Conservation (phyloP, 306 rosid species). For the Malus fusca region DNA sequence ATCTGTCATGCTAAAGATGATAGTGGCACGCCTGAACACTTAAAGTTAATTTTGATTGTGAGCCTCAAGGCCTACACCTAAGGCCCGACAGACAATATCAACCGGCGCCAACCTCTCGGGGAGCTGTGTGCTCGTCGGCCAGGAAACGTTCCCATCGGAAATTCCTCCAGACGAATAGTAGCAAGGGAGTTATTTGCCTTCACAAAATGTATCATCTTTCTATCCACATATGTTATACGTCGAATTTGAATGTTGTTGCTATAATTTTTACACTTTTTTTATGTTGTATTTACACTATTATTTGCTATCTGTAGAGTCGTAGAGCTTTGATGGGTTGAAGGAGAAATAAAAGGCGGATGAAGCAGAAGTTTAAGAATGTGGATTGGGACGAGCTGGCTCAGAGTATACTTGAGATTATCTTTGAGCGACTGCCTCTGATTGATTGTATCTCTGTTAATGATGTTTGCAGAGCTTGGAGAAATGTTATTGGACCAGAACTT, state of each 20-base stretch:
- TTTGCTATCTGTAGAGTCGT: not conserved
- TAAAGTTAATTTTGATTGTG: too few species aligned
- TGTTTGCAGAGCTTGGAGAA: slow-evolving; percentile 63
- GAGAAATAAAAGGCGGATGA: too few species aligned
- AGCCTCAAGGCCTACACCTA: too few species aligned
- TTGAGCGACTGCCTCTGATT: slow-evolving; percentile 27
- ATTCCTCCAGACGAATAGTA: too few species aligned
- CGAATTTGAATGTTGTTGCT: not conserved
- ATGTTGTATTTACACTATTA: not conserved
- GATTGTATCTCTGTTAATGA: slow-evolving; percentile 46
- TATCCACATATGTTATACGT: not conserved
- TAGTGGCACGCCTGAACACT: too few species aligned
- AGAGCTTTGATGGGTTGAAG: not conserved
- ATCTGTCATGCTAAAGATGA: too few species aligned
- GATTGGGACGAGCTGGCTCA: slow-evolving; percentile 2
- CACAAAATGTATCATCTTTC: not conserved
- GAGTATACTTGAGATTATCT: slow-evolving; percentile 27
- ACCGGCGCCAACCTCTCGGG: too few species aligned
- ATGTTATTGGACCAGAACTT: slow-evolving; percentile 31
- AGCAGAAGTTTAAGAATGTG: too few species aligned
- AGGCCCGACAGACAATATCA: too few species aligned
- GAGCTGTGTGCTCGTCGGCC: too few species aligned
- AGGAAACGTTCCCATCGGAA: too few species aligned
- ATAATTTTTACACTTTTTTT: not conserved
- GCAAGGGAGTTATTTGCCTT: not conserved